Evolutionary conservation across 1,284 basidiomycete species (phyloP), one percentile per base, ranked within the genome.

Genomic region (Ceratobasidium papillatum): DNA sequence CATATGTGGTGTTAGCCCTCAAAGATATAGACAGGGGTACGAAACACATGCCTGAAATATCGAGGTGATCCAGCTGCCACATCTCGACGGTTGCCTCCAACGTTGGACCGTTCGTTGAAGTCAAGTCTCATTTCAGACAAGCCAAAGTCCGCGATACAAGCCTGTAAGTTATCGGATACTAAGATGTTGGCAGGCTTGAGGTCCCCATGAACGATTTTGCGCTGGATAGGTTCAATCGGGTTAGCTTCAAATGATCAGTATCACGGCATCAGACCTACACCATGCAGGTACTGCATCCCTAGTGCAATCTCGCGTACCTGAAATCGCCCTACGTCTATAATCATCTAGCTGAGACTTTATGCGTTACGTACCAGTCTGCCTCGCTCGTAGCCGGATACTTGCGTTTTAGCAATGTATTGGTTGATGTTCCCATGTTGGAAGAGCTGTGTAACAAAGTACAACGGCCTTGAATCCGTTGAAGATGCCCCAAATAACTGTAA

Each of bases 141-240:
- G n/a, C 88, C 88, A 78, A 89, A 89, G 77, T 90, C 88, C 3
- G 88, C 84, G 25, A 90, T 81, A n/a, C 87, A 81, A 27, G 88
- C 87, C 22, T 83, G 80, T 0, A 87, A 86, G 49, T 78, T 72
- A 17, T 81, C 79, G 78, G 86, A 80, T 41, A 89, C 84, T 32
- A 87, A 82, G n/a, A 90, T 83, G 76, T 88, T 89, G 41, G 82
- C 82, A 14, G 76, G 74, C 36, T 75, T 75, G n/a, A 76, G 65
- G 12, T 74, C 36, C 17, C 76, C 76, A 32, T 76, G 76, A 34
- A 73, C 47, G n/a, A 76, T 41, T 45, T 74, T 61, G 54, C 65
- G 71, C 88, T 89, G 75, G 7, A 32, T n/a, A 74, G 32, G 65
- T 62, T 51, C 27, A 52, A 62, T 25, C 22, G 62, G 14, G 25